Conservation (phyloP, 345 rosid species). For the Iberis pinnata region DNA sequence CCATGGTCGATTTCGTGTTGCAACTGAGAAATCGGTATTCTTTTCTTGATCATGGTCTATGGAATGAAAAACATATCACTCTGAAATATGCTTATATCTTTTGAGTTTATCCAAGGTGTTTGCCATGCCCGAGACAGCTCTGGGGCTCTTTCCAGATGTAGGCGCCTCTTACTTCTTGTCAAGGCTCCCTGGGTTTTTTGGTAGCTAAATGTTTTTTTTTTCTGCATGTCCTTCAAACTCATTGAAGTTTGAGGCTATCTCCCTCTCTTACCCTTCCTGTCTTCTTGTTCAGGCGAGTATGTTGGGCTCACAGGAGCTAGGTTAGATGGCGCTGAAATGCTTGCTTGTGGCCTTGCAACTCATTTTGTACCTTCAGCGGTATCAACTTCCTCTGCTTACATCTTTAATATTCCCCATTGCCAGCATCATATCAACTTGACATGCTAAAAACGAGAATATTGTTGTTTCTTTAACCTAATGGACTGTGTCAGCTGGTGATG, state of each 20-base stretch:
- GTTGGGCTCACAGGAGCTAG: constrained; percentile 70
- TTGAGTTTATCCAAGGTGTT: constrained; percentile 41
- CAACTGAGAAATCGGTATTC: constrained; percentile 66
- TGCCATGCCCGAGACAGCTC: constrained; percentile 86
- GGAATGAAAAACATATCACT: neutral
- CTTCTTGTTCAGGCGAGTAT: constrained; percentile 52
- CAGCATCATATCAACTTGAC: neutral
- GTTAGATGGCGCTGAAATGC: constrained; percentile 82
- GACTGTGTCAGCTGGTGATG: no score
- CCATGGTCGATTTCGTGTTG: constrained; percentile 72
- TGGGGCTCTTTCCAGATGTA: constrained; percentile 83
- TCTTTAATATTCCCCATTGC: constrained; percentile 1
- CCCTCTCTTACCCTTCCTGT: neutral
- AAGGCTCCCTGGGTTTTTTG: constrained; percentile 80
- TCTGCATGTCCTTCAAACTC: neutral
- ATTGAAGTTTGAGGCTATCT: neutral
- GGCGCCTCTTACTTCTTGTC: constrained; percentile 83
- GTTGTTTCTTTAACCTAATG: no score
- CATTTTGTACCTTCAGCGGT: constrained; percentile 68
- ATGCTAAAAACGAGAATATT: no score
- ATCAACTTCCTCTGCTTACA: constrained; percentile 21
- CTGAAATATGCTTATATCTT: constrained; percentile 6
- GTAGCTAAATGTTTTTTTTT: constrained; percentile 27
- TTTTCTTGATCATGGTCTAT: constrained; percentile 10
- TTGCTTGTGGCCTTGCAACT: constrained; percentile 84